Conservation (phyloP, 2,329 filamentous ascomycete genomes). For the Ambrosiella xylebori region DNA sequence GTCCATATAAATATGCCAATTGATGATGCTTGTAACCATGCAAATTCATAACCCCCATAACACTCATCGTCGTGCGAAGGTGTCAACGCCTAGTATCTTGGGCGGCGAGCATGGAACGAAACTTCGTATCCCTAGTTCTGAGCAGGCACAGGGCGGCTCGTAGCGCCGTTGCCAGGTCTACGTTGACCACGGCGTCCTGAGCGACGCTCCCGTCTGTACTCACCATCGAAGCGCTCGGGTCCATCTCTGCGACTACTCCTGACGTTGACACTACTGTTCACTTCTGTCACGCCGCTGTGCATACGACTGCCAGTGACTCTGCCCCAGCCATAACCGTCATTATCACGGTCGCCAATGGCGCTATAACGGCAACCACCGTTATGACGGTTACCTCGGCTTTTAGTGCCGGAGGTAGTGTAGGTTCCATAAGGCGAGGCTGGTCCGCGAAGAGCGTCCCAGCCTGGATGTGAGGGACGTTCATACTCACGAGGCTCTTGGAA, state of each 20-base stretch:
- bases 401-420: neutral
- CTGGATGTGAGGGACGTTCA: neutral
- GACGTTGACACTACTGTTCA: neutral
- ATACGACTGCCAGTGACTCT: neutral
- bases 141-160: neutral
- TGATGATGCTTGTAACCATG: conserved; percentile 10
- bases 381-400: neutral
- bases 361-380: neutral
- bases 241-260: neutral
- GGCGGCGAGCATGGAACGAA: conserved; percentile 9
- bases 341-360: neutral
- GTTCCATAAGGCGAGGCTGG: neutral
- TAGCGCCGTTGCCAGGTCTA: neutral
- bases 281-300: neutral
- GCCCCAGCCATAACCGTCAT: neutral
- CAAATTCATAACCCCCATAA: conserved; percentile 1
- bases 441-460: neutral
- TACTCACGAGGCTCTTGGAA: neutral
- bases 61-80: neutral
- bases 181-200: neutral
- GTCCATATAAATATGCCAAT: conserved; percentile 1
- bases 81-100: conserved; percentile 7
- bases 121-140: conserved; percentile 11
- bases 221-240: neutral
- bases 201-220: neutral